Base-by-base conservation (phyloP, 2,329 filamentous ascomycete genomes). In the Shiraia bambusicola region DNA sequence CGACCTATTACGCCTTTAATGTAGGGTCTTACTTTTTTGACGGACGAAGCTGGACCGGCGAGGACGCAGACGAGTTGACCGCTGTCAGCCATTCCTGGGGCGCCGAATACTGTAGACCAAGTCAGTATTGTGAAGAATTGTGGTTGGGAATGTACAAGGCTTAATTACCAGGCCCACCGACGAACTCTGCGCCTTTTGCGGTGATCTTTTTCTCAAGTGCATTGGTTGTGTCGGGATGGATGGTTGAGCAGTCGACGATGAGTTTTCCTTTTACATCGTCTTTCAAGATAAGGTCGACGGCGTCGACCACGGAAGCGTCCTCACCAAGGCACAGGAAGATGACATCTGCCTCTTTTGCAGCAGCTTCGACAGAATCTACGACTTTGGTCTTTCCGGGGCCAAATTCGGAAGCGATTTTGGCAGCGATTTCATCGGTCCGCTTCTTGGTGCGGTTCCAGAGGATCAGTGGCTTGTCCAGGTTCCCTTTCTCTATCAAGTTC, bases 211-310 rank as follows among this genome's bases (percentile, higher is more conserved):
- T 74, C 17, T 83, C 83, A 3, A 88, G 69, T 17, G 75, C 75
- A 47, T 87, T 80, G 1, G 87, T 87, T 3, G 87, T 89, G 40
- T 91, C 85, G 0, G 91, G 90, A 66, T 93, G 87, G 26, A 95
- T 81, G 17, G 90, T 95, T 3, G 88, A 93, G 76, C 86, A 91
- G 63, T 95, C 90, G 24, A 95, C 79, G 53, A 95, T 84, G 12
- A 93, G 73, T 72, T 95, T 95, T 47, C 81, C 83, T 19, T 75
- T 75, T 13, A 87, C 70, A 42, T 81, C 72, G 13, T 70, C 61
- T 34, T 78, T 58, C 3, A 88, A 70, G 22, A 85, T 78, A 3
- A 75, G 64, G 29, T 76, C 67, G 45, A 88, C 77, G 14, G 82
- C 80, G 4, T 77, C 71, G 42, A 81, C 77, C 30, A 94, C 81